Conservation (phyloP, 768 basidiomycete species). For the Leucosporidium scottii region DNA sequence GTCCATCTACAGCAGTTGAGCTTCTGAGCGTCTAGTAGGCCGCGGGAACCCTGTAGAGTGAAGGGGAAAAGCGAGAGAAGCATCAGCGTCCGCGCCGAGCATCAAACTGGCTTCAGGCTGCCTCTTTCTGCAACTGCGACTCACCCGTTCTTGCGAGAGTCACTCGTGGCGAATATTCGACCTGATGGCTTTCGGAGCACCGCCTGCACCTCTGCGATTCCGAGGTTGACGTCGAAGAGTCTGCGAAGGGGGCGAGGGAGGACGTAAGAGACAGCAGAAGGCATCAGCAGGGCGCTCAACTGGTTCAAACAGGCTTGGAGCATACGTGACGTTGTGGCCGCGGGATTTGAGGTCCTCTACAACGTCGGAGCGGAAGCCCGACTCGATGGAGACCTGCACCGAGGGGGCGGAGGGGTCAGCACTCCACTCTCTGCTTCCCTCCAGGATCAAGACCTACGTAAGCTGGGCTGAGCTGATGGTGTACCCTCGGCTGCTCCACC, state of each 20-base stretch:
- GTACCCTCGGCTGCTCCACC: conserved; percentile 75
- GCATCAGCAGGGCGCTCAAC: too few species aligned
- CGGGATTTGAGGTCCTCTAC: conserved; percentile 52
- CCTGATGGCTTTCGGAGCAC: conserved; percentile 29
- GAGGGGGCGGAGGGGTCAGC: not conserved
- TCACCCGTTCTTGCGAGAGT: not conserved
- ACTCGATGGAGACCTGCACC: conserved; percentile 54
- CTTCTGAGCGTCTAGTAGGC: too few species aligned
- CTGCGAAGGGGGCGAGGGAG: not conserved
- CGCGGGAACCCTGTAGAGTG: too few species aligned
- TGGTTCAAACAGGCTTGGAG: not conserved
- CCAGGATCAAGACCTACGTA: conserved; percentile 32
- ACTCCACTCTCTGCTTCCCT: too few species aligned
- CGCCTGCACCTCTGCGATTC: conserved; percentile 68
- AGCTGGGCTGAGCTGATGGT: conserved; percentile 75
- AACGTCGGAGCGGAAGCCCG: conserved; percentile 54
- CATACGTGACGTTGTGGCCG: conserved; percentile 66
- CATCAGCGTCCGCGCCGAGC: not conserved
- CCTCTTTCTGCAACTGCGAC: too few species aligned
- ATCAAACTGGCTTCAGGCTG: not conserved
- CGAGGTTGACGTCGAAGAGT: conserved; percentile 63
- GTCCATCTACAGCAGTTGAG: too few species aligned
- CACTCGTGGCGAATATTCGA: conserved; percentile 17
- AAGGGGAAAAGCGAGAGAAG: not conserved
- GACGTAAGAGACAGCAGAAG: not conserved